Base-by-base conservation (phyloP, 148 eudicot species). In the Nepenthes gracilis region DNA sequence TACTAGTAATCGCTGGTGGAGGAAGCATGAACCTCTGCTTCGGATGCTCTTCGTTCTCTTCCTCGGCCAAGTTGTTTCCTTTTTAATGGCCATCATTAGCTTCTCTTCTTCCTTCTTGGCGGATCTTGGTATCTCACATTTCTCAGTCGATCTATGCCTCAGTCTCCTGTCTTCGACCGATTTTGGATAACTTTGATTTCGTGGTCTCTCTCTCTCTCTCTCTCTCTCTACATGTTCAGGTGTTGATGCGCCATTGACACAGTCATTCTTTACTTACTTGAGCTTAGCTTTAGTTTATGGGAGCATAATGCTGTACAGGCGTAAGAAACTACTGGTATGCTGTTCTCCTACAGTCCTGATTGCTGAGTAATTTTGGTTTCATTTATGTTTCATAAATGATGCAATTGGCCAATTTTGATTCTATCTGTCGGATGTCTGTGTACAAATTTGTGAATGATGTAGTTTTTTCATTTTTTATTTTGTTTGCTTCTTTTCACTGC, bases 161-260 rank as follows among this genome's bases (percentile, higher is more conserved):
- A 45, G 11, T 45, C 11, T 45, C 8, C 48, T 45, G 48, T 5
- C 6, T 45, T 1, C 11, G 48, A 11, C 1, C 11, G 48, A 45
- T 6, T 45, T 45, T 45, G 48, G 48, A 45, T 45, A 11, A 11
- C 48, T 11, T 45, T 45, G 48, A 11, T 45, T 45, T 45, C 11
- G 48, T 45, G 48, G 48, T 6, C 49, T 47, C 35, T 10, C 6
- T 34, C 9, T 1, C 23, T 23, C 23, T 23, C 23, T 23, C 23
- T 23, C 23, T 23, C 23, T 23, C 23, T 23, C 23, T 23, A 0
- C 0, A 0, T 59, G 35, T 71, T 64, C 65, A 88, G 96, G 91
- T 59, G 92, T 85, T 40, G 80, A 92, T 80, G 72, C 88, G 6
- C 96, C 96, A 36, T 77, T 92, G 48, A 73, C 86, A 45, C 83